These are phyloP conservation scores for Striga asiatica DNA, from an alignment of 257 asterid species.

Conservation along the genomic window DNA sequence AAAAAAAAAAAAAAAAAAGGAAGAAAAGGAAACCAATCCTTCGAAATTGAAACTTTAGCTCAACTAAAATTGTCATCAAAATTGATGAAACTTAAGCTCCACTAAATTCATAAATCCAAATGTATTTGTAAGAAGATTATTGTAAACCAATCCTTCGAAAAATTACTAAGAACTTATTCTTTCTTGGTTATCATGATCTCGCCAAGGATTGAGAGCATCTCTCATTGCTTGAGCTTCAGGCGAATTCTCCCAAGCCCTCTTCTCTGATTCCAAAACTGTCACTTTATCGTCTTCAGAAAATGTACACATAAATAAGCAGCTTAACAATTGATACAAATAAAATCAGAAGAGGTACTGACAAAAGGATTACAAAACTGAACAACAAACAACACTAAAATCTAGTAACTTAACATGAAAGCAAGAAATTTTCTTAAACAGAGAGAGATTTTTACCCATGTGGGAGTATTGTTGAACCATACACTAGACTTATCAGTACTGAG, in stretches of 20 bases:
- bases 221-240: slow-evolving; percentile 82
- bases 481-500: not conserved
- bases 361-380: not conserved
- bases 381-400: not conserved
- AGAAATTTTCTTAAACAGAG: too few species aligned
- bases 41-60: not conserved
- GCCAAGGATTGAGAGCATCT: slow-evolving; percentile 95
- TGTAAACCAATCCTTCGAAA: slow-evolving; percentile 3
- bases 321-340: too few species aligned
- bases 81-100: too few species aligned
- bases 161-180: slow-evolving; percentile 31
- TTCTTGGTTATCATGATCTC: slow-evolving; percentile 34
- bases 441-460: too few species aligned
- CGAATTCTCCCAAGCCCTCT: slow-evolving; percentile 65
- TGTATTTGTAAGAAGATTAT: not conserved
- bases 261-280: slow-evolving; percentile 77
- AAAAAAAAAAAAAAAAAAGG: not conserved
- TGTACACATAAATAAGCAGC: slow-evolving; percentile 3
- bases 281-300: slow-evolving; percentile 74
- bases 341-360: not conserved
- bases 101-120: not conserved
- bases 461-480: too few species aligned
- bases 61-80: not conserved
- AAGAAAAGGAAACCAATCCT: not conserved
- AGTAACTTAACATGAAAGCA: too few species aligned